These are phyloP conservation scores for Amanita phalloides DNA, from an alignment of 768 basidiomycete genomes.

Conservation along the genomic window DNA sequence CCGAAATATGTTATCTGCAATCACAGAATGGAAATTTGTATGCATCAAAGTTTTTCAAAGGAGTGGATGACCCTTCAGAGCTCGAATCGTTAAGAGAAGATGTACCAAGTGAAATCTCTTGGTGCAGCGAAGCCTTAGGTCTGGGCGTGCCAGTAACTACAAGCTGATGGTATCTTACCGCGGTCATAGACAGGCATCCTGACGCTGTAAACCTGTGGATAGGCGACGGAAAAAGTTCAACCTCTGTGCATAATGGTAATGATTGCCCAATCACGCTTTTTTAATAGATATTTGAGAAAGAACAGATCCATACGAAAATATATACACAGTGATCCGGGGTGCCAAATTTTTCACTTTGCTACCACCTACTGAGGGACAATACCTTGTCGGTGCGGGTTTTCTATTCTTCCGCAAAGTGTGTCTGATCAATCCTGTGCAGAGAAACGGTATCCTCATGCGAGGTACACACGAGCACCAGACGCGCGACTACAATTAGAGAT, in stretches of 20 bases:
- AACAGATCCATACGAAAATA: constrained; percentile 85
- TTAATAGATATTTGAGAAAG: neutral
- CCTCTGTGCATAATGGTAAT: constrained; percentile 80
- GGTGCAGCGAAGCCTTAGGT: constrained; percentile 78
- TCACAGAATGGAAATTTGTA: constrained; percentile 89
- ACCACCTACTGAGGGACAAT: constrained; percentile 85
- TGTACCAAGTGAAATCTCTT: constrained; percentile 57
- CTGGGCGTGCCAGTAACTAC: constrained; percentile 10
- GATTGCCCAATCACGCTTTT: neutral
- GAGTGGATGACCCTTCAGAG: constrained; percentile 35
- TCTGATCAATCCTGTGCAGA: constrained; percentile 24
- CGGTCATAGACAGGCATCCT: constrained; percentile 40
- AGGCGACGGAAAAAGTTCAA: constrained; percentile 64
- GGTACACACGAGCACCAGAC: constrained; percentile 38
- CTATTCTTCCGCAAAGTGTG: neutral
- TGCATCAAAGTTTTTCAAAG: constrained; percentile 30
- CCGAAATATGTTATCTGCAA: constrained; percentile 64
- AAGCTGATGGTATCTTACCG: neutral
- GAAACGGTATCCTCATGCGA: constrained; percentile 54
- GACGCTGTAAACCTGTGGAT: constrained; percentile 96
- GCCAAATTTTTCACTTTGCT: constrained; percentile 78
- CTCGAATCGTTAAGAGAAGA: constrained; percentile 52
- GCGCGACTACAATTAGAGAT: constrained; percentile 20
- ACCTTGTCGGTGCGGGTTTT: constrained; percentile 50
- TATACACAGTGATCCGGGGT: constrained; percentile 82